A percentile compares a stretch with the other conserved stretches of the same genome.
Conservation (phyloP, 805 yeast species). For the Cyberlindnera bimundalis region DNA sequence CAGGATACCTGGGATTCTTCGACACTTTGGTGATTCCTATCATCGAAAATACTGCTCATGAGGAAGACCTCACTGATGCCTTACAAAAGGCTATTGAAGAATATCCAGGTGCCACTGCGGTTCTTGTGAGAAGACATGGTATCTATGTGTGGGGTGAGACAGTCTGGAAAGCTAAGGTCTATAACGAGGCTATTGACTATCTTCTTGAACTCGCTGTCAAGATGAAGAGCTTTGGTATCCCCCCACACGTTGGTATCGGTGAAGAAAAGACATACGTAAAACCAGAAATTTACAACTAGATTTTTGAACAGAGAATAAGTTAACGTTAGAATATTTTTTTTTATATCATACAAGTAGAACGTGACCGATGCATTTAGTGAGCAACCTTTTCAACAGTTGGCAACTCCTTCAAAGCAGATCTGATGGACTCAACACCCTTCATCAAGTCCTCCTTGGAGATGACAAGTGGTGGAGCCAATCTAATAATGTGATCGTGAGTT, state of each 20-base stretch:
- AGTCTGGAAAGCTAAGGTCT: conserved; percentile 89
- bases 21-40: conserved; percentile 85
- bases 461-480: conserved; percentile 94
- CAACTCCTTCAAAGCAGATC: conserved; percentile 49
- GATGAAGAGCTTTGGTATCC: conserved; percentile 70
- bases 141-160: conserved; percentile 95
- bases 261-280: conserved; percentile 30
- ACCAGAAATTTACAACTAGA: conserved; percentile 22
- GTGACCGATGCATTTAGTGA: conserved; percentile 20
- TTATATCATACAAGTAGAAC: not conserved
- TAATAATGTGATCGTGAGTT: conserved; percentile 91
- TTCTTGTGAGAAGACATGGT: conserved; percentile 89
- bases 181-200: conserved; percentile 91
- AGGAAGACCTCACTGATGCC: conserved; percentile 72
- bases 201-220: conserved; percentile 79
- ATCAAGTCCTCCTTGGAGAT: conserved; percentile 82
- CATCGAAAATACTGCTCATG: conserved; percentile 86
- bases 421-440: conserved; percentile 76
- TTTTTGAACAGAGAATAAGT: not conserved
- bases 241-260: conserved; percentile 39
- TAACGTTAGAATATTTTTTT: not conserved
- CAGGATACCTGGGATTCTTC: conserved; percentile 64
- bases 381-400: conserved; percentile 48
- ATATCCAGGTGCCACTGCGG: conserved; percentile 80
- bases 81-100: conserved; percentile 59